These are phyloP conservation scores for Pharus latifolius DNA, from an alignment of 176 grass and related monocot genomes.

Conservation along the genomic window DNA sequence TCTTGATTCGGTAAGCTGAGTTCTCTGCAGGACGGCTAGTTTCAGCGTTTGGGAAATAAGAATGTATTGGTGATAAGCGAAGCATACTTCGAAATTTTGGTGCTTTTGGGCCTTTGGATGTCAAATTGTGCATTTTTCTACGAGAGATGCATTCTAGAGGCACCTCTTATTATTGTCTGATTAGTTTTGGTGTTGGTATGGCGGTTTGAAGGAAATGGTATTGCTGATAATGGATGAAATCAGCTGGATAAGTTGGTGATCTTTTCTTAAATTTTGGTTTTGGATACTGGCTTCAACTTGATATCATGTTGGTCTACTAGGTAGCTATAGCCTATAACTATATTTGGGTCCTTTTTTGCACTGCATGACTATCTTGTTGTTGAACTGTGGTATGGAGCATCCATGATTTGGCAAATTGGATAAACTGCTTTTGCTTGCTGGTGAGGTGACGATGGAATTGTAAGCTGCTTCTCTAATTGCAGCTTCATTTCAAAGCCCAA, in stretches of 20 bases:
- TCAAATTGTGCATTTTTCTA: not conserved
- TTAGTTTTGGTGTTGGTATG: slow-evolving; percentile 1
- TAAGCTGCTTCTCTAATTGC: not conserved
- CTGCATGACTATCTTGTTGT: not conserved
- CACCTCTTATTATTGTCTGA: no score
- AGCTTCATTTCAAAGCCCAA: not conserved
- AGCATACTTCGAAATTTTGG: not conserved
- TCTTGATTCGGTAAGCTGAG: slow-evolving; percentile 38
- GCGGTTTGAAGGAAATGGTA: not conserved
- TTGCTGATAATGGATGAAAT: not conserved
- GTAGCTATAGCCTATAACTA: not conserved
- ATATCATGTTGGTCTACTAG: not conserved
- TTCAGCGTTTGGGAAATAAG: slow-evolving; percentile 11
- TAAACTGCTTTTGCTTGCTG: not conserved
- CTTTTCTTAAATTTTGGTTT: not conserved
- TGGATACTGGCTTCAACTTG: not conserved
- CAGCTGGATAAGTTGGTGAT: not conserved
- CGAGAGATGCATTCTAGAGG: no score
- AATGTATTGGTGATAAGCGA: not conserved
- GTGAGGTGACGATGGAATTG: not conserved
- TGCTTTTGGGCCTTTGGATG: slow-evolving; percentile 7
- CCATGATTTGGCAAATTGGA: slow-evolving; percentile 2
- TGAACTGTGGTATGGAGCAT: not conserved
- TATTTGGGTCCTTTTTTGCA: not conserved
- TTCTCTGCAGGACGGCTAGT: not conserved